Base-by-base conservation (phyloP, 345 rosid species). In the Heritiera fomes region DNA sequence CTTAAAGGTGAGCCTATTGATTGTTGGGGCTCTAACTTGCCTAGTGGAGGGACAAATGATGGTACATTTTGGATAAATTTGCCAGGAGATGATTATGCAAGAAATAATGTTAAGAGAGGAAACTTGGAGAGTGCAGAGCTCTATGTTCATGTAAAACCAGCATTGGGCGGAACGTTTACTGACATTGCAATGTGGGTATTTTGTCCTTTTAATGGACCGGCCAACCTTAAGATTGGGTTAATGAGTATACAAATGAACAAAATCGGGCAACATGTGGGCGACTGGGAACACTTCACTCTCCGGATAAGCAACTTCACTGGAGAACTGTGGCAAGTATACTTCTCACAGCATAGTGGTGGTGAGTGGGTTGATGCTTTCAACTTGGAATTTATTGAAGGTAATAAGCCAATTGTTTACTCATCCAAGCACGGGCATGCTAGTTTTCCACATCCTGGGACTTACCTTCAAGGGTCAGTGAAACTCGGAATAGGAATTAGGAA, bases 221-320 rank as follows among this genome's bases (percentile, higher is more conserved):
- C 91, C 34, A 93, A 94, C 18, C 92, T 95, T 56, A 95, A 95
- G 86, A 77, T 93, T 53, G 98, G 97, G 56, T 17, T 86, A 10
- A 79, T 91, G 90, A 95, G 76, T 46, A 71, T 95, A 60, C 88
- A 82, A 7, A 89, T 95, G 97, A 90, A 83, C 56, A 89, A 86
- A 75, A 65, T 95, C 18, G 98, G 98, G 20, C 81, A 95, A 77
- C 98, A 95, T 63, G 91, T 95, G 0, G 80, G 98, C 23, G 98
- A 95, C 65, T 95, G 98, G 98, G 98, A 93, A 76, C 98, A 95
- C 84, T 89, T 84, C 86, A 91, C 98, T 30, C 93, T 93, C 80
- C 94, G 97, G 0, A 62, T 95, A 47, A 83, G 95, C 86, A 95
- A 95, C 88, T 91, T 93, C 84, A 88, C 89, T 0, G 98, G 98